These are phyloP conservation scores for Orobanche coerulescens DNA, from an alignment of 257 asterid species.

Conservation along the genomic window DNA sequence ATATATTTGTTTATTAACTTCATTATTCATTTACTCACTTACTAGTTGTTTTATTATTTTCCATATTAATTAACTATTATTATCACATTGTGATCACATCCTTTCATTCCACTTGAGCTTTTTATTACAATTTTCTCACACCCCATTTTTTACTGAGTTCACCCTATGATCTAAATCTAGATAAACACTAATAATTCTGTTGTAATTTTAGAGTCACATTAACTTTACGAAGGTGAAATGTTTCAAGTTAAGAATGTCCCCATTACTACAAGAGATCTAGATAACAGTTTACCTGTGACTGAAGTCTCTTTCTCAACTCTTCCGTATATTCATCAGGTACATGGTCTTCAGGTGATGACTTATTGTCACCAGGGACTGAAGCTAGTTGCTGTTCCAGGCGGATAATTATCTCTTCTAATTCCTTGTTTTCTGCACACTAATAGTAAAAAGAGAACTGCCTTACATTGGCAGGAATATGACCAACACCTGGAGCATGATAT, in stretches of 20 bases:
- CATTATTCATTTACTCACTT: no score
- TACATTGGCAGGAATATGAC: conserved; percentile 4
- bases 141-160: no score
- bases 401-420: conserved; percentile 49
- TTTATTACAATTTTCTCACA: no score
- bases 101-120: no score
- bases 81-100: not conserved
- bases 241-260: conserved; percentile 7
- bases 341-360: conserved; percentile 35
- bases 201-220: no score
- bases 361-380: conserved; percentile 35
- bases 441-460: conserved; percentile 23
- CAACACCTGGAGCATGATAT: conserved; percentile 7
- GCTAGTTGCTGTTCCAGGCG: conserved; percentile 66
- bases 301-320: conserved; percentile 63
- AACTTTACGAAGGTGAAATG: not conserved
- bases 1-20: no score
- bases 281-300: conserved; percentile 56
- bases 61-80: no score
- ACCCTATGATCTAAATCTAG: no score
- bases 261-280: not conserved
- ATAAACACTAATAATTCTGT: no score
- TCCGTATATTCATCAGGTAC: conserved; percentile 50
- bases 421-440: conserved; percentile 74
- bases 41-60: no score